Percentiles rank a stretch among this genome's conserved stretches.
Conservation (phyloP, 352 stramenopile genomes). For the Lagenidium sp. region DNA sequence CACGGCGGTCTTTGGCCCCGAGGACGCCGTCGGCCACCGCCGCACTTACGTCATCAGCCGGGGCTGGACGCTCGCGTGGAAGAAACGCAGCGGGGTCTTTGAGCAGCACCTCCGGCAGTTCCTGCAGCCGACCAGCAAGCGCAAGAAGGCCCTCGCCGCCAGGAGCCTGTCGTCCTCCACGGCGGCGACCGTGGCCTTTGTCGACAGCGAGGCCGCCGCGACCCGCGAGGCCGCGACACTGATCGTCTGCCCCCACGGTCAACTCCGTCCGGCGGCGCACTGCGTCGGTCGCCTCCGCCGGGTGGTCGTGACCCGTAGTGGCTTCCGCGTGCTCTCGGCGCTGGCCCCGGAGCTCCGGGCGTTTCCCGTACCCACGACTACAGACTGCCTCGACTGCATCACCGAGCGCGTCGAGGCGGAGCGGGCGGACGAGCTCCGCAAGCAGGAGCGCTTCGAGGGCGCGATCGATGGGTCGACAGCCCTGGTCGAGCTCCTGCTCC, state of each 20-base stretch:
- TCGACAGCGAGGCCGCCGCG: slow-evolving; percentile 13
- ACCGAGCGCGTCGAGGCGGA: slow-evolving; percentile 43
- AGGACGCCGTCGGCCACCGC: slow-evolving; percentile 20
- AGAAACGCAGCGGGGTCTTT: slow-evolving; percentile 54
- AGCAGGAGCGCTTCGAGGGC: slow-evolving; percentile 48
- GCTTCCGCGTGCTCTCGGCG: slow-evolving; percentile 35
- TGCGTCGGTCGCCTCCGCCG: slow-evolving; percentile 57
- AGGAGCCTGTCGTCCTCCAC: slow-evolving; percentile 8
- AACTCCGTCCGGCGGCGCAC: slow-evolving; percentile 35
- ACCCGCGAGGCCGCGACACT: slow-evolving; percentile 33
- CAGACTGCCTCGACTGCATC: slow-evolving; percentile 52
- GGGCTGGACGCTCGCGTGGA: slow-evolving; percentile 65
- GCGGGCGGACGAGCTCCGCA: slow-evolving; percentile 37
- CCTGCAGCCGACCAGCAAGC: slow-evolving; percentile 48
- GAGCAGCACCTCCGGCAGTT: slow-evolving; percentile 77
- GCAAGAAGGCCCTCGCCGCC: slow-evolving; percentile 50
- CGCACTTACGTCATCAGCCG: slow-evolving; percentile 68
- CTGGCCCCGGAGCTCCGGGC: slow-evolving; percentile 52
- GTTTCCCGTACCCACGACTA: slow-evolving; percentile 31
- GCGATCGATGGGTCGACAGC: slow-evolving; percentile 54
- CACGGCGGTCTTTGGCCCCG: slow-evolving; percentile 23
- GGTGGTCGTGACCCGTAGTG: slow-evolving; percentile 31
- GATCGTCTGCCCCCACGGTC: slow-evolving; percentile 59
- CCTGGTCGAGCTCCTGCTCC: slow-evolving; percentile 60
- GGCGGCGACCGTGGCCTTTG: slow-evolving; percentile 16